Base-by-base conservation (phyloP, 106 monocot genomes). In the Cymbidium sinense region DNA sequence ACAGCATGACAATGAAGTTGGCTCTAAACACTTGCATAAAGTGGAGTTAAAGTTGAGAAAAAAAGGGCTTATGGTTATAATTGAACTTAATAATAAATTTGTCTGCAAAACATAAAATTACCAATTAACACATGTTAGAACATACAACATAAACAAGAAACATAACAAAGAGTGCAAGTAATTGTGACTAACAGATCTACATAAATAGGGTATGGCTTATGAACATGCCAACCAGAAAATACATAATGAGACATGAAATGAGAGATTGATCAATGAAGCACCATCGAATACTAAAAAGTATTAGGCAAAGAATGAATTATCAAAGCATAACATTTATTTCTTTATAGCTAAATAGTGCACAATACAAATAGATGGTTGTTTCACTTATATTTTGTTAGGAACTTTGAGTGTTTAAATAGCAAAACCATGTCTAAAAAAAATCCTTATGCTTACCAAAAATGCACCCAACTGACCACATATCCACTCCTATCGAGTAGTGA, bases 391-490 rank as follows among this genome's bases (percentile, higher is more conserved):
- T 25, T 30, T 30, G 0, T 4, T 30, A 23, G 3, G 33, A 67
- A 31, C 1, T 33, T 67, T 6, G n/a, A 67, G 10, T 25, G 17
- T 34, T 67, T 33, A 29, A 1, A 67, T 67, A 1, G 67, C 31
- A 67, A 64, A 67, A 29, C 3, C 29, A 67, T 13, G 33, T 31
- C 67, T 67, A 31, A 28, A 64, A 64, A 67, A 35, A 50, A 70
- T 30, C 2, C 39, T 52, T 7, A 4, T 61, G 52, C 89, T 76
- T 87, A 99, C 98, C 98, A 80, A 99, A 99, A n/a, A 99, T 99
- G 73, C 98, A 99, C n/a, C 98, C 98, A 50, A 99, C 92, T 35
- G 98, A 99, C 98, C 98, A 99, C 90, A 94, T 99, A 79, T 99
- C 98, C 55, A 99, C 94, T 65, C 90, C 98, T 54, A 86, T 87